A percentile compares a stretch with the other conserved stretches of the same genome.
Conservation (phyloP, 176 grass and related monocot species). For the Musa troglodytarum region DNA sequence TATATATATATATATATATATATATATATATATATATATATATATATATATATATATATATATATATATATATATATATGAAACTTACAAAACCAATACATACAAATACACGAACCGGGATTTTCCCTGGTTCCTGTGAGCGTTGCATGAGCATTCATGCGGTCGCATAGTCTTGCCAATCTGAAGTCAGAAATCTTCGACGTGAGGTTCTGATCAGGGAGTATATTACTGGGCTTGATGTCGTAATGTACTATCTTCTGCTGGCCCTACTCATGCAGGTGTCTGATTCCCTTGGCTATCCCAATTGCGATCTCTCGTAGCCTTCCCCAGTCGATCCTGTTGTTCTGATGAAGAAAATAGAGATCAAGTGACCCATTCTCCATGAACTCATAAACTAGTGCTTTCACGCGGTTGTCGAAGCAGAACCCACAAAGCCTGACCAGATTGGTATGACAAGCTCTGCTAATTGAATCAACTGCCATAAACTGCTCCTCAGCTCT, state of each 20-base stretch:
- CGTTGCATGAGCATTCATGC: neutral
- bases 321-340: neutral
- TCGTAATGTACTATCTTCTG: neutral
- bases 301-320: neutral
- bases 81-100: no score
- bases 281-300: neutral
- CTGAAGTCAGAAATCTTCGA: neutral
- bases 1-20: no score
- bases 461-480: neutral
- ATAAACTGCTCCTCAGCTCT: neutral
- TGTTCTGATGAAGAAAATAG: neutral
- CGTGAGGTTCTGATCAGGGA: neutral
- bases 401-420: neutral
- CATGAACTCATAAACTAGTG: neutral
- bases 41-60: no score
- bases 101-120: neutral
- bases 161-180: neutral
- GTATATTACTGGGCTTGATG: neutral
- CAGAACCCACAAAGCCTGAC: neutral
- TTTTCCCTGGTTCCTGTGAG: neutral
- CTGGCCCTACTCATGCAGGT: neutral
- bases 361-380: neutral
- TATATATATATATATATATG: no score
- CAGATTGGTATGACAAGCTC: neutral
- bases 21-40: no score